Base-by-base conservation (phyloP, 2,329 filamentous ascomycete species). In the Claviceps spartinae region DNA sequence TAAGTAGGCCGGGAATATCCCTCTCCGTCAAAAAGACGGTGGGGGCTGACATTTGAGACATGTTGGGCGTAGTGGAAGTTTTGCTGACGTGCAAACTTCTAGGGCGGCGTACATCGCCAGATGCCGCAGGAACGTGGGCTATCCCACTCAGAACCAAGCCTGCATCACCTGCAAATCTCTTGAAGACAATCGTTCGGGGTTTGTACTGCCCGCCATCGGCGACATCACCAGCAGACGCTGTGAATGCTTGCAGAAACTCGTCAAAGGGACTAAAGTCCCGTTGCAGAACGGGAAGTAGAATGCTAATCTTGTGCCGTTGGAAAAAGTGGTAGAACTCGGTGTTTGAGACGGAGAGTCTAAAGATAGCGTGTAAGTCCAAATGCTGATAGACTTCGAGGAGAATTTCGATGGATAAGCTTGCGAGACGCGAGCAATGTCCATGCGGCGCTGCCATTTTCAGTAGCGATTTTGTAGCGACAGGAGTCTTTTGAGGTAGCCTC, bases 311-410 rank as follows among this genome's bases (percentile, higher is more conserved):
- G 57, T 72, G 66, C 4, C 60, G 59, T 8, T 61, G 58, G 49
- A 75, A 72, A n/a, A 78, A 65, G 3, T 61, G 55, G 16, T 65
- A 61, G 16, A 76, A 65, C 1, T 61, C 61, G 30, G 63, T 67
- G 55, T 67, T 72, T 2, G 63, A 59, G 14, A 61, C 57, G n/a
- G 63, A 69, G 36, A 73, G 63, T 36, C 63, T 64, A 49, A 67
- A 68, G 38, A 73, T 64, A 24, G 69, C 69, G 2, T 62, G 57
- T 1, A 75, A 54, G 51, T 73, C 67, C 49, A 78, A 62, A 18
- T 69, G 56, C 34, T 69, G 68, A 57, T 74, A 74, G 24, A 78
- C 71, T 20, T 74, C 69, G 11, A 77, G 60, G 2, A 76, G 59
- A 18, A 76, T 67, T 57, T 79, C 76, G 3, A 68, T 62, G 0